These are phyloP conservation scores for Penicillium sp. DNA, from an alignment of 2,329 filamentous ascomycete genomes.

Conservation along the genomic window DNA sequence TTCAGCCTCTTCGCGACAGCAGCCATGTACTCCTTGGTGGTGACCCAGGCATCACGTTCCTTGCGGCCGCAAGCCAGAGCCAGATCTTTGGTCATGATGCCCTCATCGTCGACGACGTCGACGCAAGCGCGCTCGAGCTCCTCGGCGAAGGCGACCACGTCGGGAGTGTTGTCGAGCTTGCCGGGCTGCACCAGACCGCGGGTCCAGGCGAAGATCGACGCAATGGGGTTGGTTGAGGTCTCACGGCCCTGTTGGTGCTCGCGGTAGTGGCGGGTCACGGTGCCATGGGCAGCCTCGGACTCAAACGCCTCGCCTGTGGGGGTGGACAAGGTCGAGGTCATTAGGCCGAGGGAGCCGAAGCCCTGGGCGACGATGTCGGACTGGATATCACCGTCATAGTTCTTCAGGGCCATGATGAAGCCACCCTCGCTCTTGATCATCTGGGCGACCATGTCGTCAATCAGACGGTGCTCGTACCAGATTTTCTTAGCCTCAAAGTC, in stretches of 20 bases:
- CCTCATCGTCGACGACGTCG: conserved; percentile 90
- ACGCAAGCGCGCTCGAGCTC: conserved; percentile 89
- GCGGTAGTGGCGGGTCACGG: conserved; percentile 96
- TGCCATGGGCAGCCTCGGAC: conserved; percentile 96
- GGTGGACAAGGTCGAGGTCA: conserved; percentile 97
- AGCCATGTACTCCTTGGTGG: conserved; percentile 86
- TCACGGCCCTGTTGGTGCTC: conserved; percentile 98
- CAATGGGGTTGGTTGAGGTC: conserved; percentile 98
- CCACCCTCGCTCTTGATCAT: conserved; percentile 99
- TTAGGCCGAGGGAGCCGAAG: conserved; percentile 95
- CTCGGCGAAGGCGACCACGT: conserved; percentile 89
- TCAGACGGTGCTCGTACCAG: conserved; percentile 99
- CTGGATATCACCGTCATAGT: conserved; percentile 99
- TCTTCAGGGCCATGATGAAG: conserved; percentile 98
- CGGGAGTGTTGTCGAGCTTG: conserved; percentile 88
- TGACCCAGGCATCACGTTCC: conserved; percentile 82
- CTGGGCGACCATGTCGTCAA: conserved; percentile 99
- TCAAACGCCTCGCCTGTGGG: conserved; percentile 97
- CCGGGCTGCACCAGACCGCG: conserved; percentile 91
- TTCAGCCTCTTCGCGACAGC: conserved; percentile 92
- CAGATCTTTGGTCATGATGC: conserved; percentile 99
- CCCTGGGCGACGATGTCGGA: conserved; percentile 98
- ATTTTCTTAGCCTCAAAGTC: conserved; percentile 89
- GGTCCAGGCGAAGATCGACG: conserved; percentile 99
- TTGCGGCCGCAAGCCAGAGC: conserved; percentile 91